Base-by-base conservation (phyloP, 2,329 filamentous ascomycete genomes). In the Aspergillus sojae region DNA sequence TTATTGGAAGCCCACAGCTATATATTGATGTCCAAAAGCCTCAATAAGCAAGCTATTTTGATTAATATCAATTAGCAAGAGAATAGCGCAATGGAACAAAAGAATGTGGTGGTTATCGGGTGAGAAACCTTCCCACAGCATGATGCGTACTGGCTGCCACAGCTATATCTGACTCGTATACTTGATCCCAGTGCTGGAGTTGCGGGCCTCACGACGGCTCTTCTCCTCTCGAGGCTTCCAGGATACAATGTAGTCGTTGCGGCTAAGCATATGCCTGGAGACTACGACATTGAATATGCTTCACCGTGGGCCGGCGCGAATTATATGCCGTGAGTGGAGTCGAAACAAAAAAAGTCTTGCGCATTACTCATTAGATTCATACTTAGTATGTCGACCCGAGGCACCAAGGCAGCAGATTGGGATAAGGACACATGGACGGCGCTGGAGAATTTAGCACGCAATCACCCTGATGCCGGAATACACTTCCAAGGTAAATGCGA, bases 281-380 rank as follows among this genome's bases (percentile, higher is more conserved):
- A 97, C 80, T 94, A 93, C 76, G 90, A 94, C 68, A 89, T 93
- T 68, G 90, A 95, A 81, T 97, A 96, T 75, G 89, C 91, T 0
- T 95, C 91, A 2, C 92, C 92, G 0, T 95, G 91, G 90, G 93
- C 92, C 1, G 92, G 92, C 5, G 92, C 92, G 57, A 94, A 94
- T 73, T 88, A 87, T 70, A 76, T 90, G 62, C 92, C 90, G 88
- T 91, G 67, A 66, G 87, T 82, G n/a, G 4, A 55, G 4, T 57
- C 21, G 54, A 19, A 10, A 11, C 14, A 4, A 10, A 9, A 10
- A 26, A 10, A 0, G 1, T 2, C 26, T 9, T n/a, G 16, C 46
- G 5, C 3, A 5, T 48, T 16, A 7, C 26, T 50, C 26, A 50
- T 3, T 9, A 50, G 16, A 19, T 14, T 2, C 5, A 16, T 10